A percentile compares a stretch with the other conserved stretches of the same genome.
These are phyloP conservation scores for Sergeia podlipaevii DNA, from an alignment of 208 protist species.

Conservation along the genomic window DNA sequence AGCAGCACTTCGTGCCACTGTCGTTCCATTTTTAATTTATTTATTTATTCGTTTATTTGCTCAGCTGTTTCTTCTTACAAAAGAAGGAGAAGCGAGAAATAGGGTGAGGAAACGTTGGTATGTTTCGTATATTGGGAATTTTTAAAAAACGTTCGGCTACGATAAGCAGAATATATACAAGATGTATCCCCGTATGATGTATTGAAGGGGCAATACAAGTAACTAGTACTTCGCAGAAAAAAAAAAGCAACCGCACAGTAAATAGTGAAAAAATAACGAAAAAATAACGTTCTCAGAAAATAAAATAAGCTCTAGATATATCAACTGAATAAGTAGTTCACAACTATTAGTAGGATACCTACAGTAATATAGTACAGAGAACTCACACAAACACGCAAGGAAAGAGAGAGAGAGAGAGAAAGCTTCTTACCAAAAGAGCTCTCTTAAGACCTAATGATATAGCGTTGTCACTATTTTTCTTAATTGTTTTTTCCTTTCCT, in stretches of 20 bases:
- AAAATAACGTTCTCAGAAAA: not conserved
- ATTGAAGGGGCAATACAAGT: too few species aligned
- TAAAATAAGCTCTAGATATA: not conserved
- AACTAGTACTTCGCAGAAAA: too few species aligned
- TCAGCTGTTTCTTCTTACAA: not conserved
- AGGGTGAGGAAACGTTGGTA: too few species aligned
- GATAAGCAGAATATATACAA: not conserved
- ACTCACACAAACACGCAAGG: too few species aligned
- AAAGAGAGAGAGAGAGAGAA: not conserved
- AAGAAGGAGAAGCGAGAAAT: too few species aligned
- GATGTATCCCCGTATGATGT: too few species aligned
- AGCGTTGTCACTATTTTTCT: slow-evolving; percentile 4
- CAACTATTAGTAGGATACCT: too few species aligned
- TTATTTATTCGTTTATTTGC: slow-evolving; percentile 12
- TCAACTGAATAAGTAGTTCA: too few species aligned
- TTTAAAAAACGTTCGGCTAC: too few species aligned
- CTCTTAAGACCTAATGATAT: not conserved
- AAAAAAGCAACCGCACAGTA: too few species aligned
- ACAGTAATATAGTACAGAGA: too few species aligned
- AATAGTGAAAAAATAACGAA: not conserved
- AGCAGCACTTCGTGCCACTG: slow-evolving; percentile 68
- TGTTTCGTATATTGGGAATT: too few species aligned
- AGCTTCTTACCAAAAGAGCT: not conserved
- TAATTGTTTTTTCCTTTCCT: not conserved
- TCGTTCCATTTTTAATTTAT: slow-evolving; percentile 9